Conservation (phyloP, 2,329 filamentous ascomycete genomes). For the Fusarium sp. region DNA sequence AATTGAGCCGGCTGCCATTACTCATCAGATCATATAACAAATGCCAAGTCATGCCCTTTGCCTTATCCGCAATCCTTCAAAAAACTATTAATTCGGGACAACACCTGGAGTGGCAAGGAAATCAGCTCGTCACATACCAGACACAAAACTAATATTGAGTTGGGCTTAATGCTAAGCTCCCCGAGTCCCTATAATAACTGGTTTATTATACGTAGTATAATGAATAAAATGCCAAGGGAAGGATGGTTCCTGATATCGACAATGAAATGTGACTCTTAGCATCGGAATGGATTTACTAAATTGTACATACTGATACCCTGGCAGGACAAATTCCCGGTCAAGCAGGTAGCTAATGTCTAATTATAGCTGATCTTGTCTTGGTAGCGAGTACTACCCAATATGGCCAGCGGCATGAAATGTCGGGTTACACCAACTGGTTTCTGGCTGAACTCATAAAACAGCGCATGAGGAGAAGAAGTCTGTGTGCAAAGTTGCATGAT, state of each 20-base stretch:
- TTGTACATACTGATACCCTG: background rate
- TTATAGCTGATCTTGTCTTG: slow-evolving; percentile 28
- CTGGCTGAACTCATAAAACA: background rate
- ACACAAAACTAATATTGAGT: background rate
- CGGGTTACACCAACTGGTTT: slow-evolving; percentile 17
- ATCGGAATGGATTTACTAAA: slow-evolving; percentile 13
- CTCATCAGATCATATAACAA: background rate
- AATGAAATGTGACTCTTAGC: slow-evolving; percentile 14
- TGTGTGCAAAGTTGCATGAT: background rate
- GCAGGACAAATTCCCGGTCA: background rate
- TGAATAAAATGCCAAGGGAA: background rate
- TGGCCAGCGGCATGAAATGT: slow-evolving; percentile 5
- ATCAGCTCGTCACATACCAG: slow-evolving; percentile 19
- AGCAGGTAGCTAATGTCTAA: slow-evolving; percentile 20
- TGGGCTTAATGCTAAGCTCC: background rate
- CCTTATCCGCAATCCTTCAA: background rate
- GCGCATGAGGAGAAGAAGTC: background rate
- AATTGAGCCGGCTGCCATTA: background rate
- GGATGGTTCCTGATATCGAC: slow-evolving; percentile 2
- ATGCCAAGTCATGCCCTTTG: background rate
- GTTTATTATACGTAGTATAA: background rate
- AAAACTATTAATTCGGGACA: background rate
- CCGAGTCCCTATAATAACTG: background rate
- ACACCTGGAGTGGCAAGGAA: background rate
- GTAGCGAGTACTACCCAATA: slow-evolving; percentile 4